phyloP scores from a whole-genome alignment of 2,329 filamentous ascomycete species.

The Thermochaetoides dissita region DNA sequence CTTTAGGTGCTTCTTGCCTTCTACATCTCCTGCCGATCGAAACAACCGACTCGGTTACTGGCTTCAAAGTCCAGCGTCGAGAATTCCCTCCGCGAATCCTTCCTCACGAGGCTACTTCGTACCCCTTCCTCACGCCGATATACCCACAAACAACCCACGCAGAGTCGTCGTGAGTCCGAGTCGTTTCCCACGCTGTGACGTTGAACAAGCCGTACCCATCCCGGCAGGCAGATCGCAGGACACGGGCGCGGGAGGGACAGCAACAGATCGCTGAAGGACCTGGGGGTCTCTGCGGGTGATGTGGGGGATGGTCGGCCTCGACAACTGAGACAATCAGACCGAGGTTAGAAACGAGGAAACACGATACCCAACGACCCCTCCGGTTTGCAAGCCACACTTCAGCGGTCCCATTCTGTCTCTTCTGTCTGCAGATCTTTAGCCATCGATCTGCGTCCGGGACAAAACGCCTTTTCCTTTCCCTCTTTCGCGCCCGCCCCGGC shows the following conservation, averaged over 20 bases:
- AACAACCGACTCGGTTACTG: no score
- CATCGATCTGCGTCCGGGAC: background rate
- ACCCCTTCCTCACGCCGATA: no score
- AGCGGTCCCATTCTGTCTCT: background rate
- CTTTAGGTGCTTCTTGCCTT: no score
- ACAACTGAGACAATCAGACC: slow-evolving; percentile 13
- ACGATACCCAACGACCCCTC: slow-evolving; percentile 1
- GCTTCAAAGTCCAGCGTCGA: no score
- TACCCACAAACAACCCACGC: background rate
- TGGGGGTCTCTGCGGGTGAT: slow-evolving; percentile 27
- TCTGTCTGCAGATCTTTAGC: background rate
- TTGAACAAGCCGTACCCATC: background rate
- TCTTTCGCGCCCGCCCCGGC: slow-evolving; percentile 7
- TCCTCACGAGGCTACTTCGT: no score
- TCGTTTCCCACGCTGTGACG: background rate
- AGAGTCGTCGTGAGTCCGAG: background rate
- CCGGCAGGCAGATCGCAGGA: slow-evolving; percentile 1
- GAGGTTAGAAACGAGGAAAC: slow-evolving; percentile 10
- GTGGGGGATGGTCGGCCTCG: slow-evolving; percentile 27
- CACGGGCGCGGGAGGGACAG: slow-evolving; percentile 5
- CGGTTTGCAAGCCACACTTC: background rate
- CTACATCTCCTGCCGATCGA: no score
- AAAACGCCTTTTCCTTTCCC: background rate
- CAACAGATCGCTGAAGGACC: slow-evolving; percentile 17
- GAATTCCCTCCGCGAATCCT: no score